Evolutionary conservation across 1,139 yeast species (phyloP), one percentile per base, ranked within the genome.

Genomic region (Magnusiomyces paraingens): DNA sequence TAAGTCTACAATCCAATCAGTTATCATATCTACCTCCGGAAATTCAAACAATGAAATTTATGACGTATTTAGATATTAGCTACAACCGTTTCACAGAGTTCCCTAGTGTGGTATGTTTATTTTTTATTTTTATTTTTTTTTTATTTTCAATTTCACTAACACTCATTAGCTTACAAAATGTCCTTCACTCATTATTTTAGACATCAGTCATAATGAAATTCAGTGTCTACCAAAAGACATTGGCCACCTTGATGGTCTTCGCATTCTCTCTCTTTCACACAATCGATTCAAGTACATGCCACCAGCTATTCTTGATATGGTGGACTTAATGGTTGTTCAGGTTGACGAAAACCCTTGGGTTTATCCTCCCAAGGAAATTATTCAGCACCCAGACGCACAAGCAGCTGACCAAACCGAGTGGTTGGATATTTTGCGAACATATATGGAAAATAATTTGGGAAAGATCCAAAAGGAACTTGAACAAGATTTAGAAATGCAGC

Each of bases 51-150:
- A 70, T 86, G 58, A 65, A 77, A 22, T 70, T 73, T 52, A 69
- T 86, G 55, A 73, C 80, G 52, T 85, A 83, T 61, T 70, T 87
- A 57, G 93, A 87, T 65, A 71, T 87, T 49, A 85, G 86, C 62
- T 75, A 77, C 58, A 87, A 87, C 65, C 66, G 70, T 49, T 73
- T 87, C 45, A 59, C 73, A 2, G 74, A 70, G 50, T 76, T 87
- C 51, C 90, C 94, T 0, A 59, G 64, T 1, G 74, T 75, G 22
- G 49, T 4, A 61, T 78, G 50, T 43, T 43, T 22, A 20, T 3
- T 18, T 22, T 14, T 44, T 44, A 22, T 44, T 26, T 44, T 41
- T 3, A 20, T 15, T 5, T n/a, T n/a, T n/a, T 12, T 40, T 40
- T 15, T 38, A n/a, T n/a, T n/a, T n/a, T n/a, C n/a, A 41, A 35